Evolutionary conservation across 371 early-diverging fungal species (phyloP).

Genomic region (Cokeromyces recurvatus): DNA sequence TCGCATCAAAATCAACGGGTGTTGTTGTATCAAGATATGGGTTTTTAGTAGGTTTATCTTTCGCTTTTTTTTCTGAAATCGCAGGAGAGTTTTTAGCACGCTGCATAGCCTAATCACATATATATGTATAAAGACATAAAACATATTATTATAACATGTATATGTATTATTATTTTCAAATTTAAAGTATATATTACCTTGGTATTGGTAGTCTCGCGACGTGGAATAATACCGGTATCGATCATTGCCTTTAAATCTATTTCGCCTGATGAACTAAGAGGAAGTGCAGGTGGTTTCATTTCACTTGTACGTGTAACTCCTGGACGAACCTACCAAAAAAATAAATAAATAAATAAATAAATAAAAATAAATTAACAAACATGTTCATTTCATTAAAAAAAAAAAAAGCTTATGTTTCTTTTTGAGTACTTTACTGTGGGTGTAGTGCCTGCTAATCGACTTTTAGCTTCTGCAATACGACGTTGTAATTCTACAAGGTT

Average conservation of each 20-base stretch:
- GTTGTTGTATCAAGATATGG: slow-evolving; percentile 83
- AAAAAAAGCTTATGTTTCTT: slow-evolving; percentile 2
- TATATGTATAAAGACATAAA: neutral
- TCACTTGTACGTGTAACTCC: slow-evolving; percentile 1
- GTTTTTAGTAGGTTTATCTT: slow-evolving; percentile 68
- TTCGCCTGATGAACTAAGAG: slow-evolving; percentile 28
- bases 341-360: no score
- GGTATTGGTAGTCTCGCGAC: slow-evolving; percentile 44
- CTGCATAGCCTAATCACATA: slow-evolving; percentile 34
- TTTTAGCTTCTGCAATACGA: slow-evolving; percentile 50
- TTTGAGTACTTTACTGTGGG: neutral
- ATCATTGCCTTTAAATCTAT: slow-evolving; percentile 49
- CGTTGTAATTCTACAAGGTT: slow-evolving; percentile 40
- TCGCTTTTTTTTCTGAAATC: neutral
- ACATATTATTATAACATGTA: no score
- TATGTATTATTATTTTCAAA: no score
- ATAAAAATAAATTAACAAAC: no score
- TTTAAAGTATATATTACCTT: no score
- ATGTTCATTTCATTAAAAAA: no score
- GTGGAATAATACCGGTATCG: slow-evolving; percentile 50
- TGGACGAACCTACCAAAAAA: neutral
- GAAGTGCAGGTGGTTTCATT: slow-evolving; percentile 21
- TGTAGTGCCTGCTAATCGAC: slow-evolving; percentile 14
- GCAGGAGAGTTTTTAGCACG: slow-evolving; percentile 12
- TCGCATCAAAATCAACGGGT: slow-evolving; percentile 41